Percentiles rank a stretch among this genome's conserved stretches.
These are phyloP conservation scores for Boletus rex-veris DNA, from an alignment of 768 basidiomycete genomes.

Conservation along the genomic window DNA sequence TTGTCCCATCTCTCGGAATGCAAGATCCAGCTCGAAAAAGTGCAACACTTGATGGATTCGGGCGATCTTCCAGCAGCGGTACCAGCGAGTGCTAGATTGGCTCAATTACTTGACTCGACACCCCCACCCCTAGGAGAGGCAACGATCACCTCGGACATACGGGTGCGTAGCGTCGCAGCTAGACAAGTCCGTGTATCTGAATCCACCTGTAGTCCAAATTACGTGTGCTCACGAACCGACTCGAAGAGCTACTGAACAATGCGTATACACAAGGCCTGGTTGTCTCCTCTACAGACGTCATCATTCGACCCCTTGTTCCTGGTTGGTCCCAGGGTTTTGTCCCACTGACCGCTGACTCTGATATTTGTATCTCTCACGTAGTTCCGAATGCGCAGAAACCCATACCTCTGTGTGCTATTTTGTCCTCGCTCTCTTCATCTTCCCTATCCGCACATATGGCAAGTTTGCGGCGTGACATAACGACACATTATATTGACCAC, in stretches of 20 bases:
- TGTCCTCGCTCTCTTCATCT: slow-evolving; percentile 55
- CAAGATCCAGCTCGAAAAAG: slow-evolving; percentile 41
- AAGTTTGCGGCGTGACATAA: slow-evolving; percentile 63
- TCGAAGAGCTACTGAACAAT: slow-evolving; percentile 70
- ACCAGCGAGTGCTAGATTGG: slow-evolving; percentile 39
- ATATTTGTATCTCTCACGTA: slow-evolving; percentile 25
- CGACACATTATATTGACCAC: slow-evolving; percentile 54
- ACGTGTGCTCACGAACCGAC: slow-evolving; percentile 50
- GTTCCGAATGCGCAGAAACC: slow-evolving; percentile 54
- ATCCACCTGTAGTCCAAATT: slow-evolving; percentile 46
- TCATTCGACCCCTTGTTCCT: slow-evolving; percentile 49
- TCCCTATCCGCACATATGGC: slow-evolving; percentile 55
- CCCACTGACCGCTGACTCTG: not conserved
- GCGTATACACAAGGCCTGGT: slow-evolving; percentile 60
- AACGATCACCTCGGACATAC: slow-evolving; percentile 51
- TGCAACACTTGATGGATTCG: slow-evolving; percentile 45
- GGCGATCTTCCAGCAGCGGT: slow-evolving; percentile 69
- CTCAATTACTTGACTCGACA: slow-evolving; percentile 42
- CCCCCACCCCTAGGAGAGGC: slow-evolving; percentile 52
- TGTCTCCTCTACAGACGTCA: slow-evolving; percentile 47
- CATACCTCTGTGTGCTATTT: slow-evolving; percentile 50
- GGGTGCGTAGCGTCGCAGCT: slow-evolving; percentile 42
- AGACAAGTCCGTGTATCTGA: not conserved
- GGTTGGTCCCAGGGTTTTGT: slow-evolving; percentile 38
- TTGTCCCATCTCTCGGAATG: slow-evolving; percentile 56